These are phyloP conservation scores for Secale cereale DNA, from an alignment of 176 grass and related monocot species.

Conservation along the genomic window DNA sequence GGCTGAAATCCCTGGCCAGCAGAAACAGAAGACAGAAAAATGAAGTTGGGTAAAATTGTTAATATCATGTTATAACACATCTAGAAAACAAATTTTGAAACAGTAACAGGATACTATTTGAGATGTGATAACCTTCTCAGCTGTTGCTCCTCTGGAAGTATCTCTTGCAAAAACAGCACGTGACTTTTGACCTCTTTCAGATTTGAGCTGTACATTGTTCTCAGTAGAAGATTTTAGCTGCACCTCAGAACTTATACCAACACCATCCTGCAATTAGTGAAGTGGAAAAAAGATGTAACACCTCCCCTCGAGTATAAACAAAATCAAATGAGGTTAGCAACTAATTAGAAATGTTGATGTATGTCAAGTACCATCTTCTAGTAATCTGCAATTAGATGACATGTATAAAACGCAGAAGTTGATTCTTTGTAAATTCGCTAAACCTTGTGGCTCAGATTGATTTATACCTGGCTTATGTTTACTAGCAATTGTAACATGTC, in stretches of 20 bases:
- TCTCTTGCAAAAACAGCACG: conserved; percentile 64
- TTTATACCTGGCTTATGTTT: background rate
- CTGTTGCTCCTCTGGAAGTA: conserved; percentile 40
- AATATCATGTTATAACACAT: conserved; percentile 13
- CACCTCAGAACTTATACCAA: conserved; percentile 44
- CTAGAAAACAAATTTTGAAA: background rate
- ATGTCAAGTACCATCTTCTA: conserved; percentile 20
- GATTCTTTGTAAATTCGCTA: background rate
- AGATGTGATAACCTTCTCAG: conserved; percentile 54
- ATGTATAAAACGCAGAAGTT: background rate
- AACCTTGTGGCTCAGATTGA: background rate
- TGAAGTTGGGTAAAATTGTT: background rate
- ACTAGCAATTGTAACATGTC: background rate
- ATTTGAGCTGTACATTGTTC: conserved; percentile 34
- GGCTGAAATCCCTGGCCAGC: conserved; percentile 32
- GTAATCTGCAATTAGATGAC: background rate
- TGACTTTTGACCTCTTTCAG: conserved; percentile 58
- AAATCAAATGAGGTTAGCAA: conserved; percentile 14
- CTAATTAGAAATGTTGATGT: background rate
- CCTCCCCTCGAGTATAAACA: background rate
- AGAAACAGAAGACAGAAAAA: conserved; percentile 22
- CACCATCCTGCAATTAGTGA: conserved; percentile 52
- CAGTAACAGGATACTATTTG: conserved; percentile 6
- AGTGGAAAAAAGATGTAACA: conserved; percentile 8
- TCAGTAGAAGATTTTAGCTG: conserved; percentile 25